These are phyloP conservation scores for Pseudozyma flocculosa DNA, from an alignment of 1,284 basidiomycete genomes.

Conservation along the genomic window DNA sequence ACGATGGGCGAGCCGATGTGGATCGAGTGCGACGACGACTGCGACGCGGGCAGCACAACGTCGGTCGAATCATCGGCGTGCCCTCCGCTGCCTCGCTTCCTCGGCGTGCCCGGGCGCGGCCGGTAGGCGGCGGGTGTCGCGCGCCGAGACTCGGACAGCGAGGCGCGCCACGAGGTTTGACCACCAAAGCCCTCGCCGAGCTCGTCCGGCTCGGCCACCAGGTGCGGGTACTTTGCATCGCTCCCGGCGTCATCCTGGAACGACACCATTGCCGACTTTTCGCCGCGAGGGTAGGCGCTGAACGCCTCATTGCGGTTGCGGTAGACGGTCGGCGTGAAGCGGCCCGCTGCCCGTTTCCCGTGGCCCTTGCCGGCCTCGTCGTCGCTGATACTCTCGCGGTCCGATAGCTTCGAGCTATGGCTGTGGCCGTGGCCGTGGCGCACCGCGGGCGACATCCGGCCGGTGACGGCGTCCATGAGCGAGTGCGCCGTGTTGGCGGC, in stretches of 20 bases:
- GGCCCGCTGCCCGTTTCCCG: constrained; percentile 22
- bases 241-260: neutral
- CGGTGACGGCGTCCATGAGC: constrained; percentile 41
- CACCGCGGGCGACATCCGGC: constrained; percentile 29
- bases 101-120: constrained; percentile 19
- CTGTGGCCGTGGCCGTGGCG: constrained; percentile 12
- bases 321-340: constrained; percentile 30
- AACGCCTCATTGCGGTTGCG: neutral
- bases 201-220: constrained; percentile 8
- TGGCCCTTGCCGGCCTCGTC: constrained; percentile 49
- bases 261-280: constrained; percentile 1
- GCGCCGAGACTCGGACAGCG: constrained; percentile 27
- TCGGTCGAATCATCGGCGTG: constrained; percentile 30
- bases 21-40: constrained; percentile 31
- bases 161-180: constrained; percentile 17
- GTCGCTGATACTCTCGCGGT: constrained; percentile 27
- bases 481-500: constrained; percentile 45
- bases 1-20: constrained; percentile 43
- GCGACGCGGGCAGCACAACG: constrained; percentile 12
- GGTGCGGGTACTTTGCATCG: neutral
- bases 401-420: neutral
- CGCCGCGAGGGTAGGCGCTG: neutral
- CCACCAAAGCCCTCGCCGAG: constrained; percentile 10
- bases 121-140: constrained; percentile 41
- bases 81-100: constrained; percentile 14